Conservation (phyloP, 495 filamentous ascomycete genomes). For the Glarea lozoyensis region DNA sequence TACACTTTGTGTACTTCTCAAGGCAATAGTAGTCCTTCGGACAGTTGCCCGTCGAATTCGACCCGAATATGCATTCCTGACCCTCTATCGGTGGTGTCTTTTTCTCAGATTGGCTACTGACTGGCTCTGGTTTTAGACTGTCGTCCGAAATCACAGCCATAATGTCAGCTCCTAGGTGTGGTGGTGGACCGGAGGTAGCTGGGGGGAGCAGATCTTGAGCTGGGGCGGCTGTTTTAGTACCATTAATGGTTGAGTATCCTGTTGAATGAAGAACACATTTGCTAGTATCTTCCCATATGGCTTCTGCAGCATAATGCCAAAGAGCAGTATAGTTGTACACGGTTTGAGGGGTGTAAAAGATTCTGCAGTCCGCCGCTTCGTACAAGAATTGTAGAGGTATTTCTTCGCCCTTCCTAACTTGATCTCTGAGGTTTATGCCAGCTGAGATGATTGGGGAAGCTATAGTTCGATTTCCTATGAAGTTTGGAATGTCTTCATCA, state of each 20-base stretch:
- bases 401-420: constrained; percentile 21
- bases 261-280: neutral
- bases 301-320: constrained; percentile 33
- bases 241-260: neutral
- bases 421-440: constrained; percentile 31
- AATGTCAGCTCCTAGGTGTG: neutral
- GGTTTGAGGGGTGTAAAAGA: constrained; percentile 43
- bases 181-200: neutral
- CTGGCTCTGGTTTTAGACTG: too few relatives aligned
- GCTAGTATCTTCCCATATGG: constrained; percentile 15
- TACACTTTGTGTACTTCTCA: too few relatives aligned
- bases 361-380: constrained; percentile 41
- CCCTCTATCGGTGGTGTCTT: too few relatives aligned
- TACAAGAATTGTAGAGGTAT: constrained; percentile 44
- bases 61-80: too few relatives aligned
- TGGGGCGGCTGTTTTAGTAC: neutral
- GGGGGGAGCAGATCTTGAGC: neutral
- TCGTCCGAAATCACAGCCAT: neutral
- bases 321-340: constrained; percentile 28
- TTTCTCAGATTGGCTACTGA: too few relatives aligned
- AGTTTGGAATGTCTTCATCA: constrained; percentile 14
- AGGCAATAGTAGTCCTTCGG: too few relatives aligned
- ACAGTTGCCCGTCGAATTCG: too few relatives aligned
- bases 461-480: constrained; percentile 20
- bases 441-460: constrained; percentile 24